These are phyloP conservation scores for Litchi chinensis DNA, from an alignment of 345 rosid species.

Conservation along the genomic window DNA sequence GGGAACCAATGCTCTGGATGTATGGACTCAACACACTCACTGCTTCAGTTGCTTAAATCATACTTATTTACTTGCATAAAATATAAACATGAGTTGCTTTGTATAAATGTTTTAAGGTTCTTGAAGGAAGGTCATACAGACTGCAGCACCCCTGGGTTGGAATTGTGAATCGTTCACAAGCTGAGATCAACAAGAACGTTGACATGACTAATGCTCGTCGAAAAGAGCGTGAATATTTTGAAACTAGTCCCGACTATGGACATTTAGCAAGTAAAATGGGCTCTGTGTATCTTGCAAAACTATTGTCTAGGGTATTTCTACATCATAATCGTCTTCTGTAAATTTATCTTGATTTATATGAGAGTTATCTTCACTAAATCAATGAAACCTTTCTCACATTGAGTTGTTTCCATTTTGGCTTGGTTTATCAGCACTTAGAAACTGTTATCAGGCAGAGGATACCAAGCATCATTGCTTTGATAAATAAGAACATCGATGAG, in stretches of 20 bases:
- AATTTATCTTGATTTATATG: background rate
- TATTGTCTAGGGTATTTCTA: conserved; percentile 73
- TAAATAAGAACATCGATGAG: conserved; percentile 94
- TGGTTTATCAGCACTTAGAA: conserved; percentile 74
- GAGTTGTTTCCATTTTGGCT: conserved; percentile 18
- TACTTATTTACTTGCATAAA: conserved; percentile 20
- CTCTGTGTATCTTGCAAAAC: conserved; percentile 94
- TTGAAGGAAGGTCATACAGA: conserved; percentile 93
- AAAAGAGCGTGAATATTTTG: conserved; percentile 94
- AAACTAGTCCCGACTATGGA: conserved; percentile 96
- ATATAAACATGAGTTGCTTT: conserved; percentile 26
- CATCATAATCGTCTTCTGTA: background rate
- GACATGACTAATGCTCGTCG: conserved; percentile 93
- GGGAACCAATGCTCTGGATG: conserved; percentile 95
- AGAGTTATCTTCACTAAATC: background rate
- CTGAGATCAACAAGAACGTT: conserved; percentile 94
- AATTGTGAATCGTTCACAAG: conserved; percentile 98
- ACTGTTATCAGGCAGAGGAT: conserved; percentile 91
- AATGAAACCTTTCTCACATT: background rate
- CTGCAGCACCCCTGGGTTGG: conserved; percentile 99
- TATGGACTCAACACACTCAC: conserved; percentile 33
- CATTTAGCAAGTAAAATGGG: conserved; percentile 96
- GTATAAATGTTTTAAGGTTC: conserved; percentile 57
- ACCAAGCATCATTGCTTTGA: conserved; percentile 94
- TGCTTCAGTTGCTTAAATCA: conserved; percentile 13